Conservation (phyloP, 2,329 filamentous ascomycete species). For the Apiospora aurea region DNA sequence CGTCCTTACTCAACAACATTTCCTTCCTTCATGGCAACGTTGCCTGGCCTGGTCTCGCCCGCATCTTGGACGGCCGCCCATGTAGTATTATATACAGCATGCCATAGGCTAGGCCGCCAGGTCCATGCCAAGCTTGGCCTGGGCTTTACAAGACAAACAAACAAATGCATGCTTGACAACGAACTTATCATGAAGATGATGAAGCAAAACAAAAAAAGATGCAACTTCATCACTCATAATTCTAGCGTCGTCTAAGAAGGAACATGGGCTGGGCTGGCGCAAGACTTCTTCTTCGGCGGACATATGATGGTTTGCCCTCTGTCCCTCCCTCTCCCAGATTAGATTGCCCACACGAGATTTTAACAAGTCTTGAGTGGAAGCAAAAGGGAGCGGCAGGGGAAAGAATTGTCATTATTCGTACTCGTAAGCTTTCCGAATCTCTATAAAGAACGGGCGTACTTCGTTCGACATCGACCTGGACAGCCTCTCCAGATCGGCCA, state of each 20-base stretch:
- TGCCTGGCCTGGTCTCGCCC: not conserved
- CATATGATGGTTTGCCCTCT: not conserved
- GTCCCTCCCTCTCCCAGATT: not conserved
- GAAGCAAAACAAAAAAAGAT: not conserved
- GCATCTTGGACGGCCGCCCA: not conserved
- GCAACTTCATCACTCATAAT: conserved; percentile 4
- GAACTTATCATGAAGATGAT: not conserved
- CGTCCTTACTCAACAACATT: not conserved
- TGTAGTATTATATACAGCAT: conserved; percentile 1
- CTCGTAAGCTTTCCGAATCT: conserved; percentile 11
- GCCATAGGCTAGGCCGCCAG: not conserved
- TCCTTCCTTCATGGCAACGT: not conserved
- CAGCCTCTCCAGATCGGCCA: conserved; percentile 2
- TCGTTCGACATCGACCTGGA: conserved; percentile 14
- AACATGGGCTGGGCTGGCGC: not conserved
- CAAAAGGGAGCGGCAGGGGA: not conserved
- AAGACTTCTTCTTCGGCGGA: not conserved
- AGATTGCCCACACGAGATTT: not conserved
- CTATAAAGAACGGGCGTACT: conserved; percentile 19
- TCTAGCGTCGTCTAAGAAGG: not conserved
- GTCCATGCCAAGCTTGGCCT: not conserved
- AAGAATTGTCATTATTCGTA: conserved; percentile 23
- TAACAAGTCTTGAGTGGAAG: conserved; percentile 9
- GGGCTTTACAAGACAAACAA: not conserved
- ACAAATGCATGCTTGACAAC: not conserved